Base-by-base conservation (phyloP, 257 asterid species). In the Solanum sejunctum region DNA sequence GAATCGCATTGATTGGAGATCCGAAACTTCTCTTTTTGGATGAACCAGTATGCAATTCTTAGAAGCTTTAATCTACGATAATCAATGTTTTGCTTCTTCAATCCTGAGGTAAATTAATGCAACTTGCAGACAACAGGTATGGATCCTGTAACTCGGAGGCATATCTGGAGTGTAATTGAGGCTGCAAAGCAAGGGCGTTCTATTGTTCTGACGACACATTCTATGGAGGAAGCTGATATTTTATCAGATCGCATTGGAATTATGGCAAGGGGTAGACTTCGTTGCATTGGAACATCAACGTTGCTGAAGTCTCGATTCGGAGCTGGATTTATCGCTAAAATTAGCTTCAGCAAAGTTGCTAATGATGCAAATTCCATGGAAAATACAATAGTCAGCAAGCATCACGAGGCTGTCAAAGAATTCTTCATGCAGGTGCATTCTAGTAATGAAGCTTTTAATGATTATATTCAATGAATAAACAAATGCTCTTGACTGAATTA, bases 151-250 rank as follows among this genome's bases (percentile, higher is more conserved):
- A 86, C 90, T 18, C 72, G 87, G 54, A 89, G 92, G 39, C 92
- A 85, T 66, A 85, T 83, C 60, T 89, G 92, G 90, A 84, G 87
- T 85, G 87, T 89, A 21, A 88, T 88, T 41, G 89, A 89, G 84
- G 83, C 78, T 43, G 86, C 92, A n/a, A 89, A 89, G 85, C 85
- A 83, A 78, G 92, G 89, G 26, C 90, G 92, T 49, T 82, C 89
- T 18, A 88, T 89, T 26, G 61, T 89, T 54, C 84, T 89, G 11
- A 89, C 90, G 0, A 89, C 92, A 18, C 90, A 89, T 86, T 89
- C 89, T 4, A 89, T 89, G 92, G 88, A 82, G 39, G 92, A 89
- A 88, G 92, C 92, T 26, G 90, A 89, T 69, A 70, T 86, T 69
- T 86, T 88, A 85, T 77, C 88, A 12, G 92, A 89, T 64, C 89